Percentiles rank a stretch among this genome's conserved stretches.
Conservation (phyloP, 352 stramenopile species). For the Pythium rhizo-oryzae region DNA sequence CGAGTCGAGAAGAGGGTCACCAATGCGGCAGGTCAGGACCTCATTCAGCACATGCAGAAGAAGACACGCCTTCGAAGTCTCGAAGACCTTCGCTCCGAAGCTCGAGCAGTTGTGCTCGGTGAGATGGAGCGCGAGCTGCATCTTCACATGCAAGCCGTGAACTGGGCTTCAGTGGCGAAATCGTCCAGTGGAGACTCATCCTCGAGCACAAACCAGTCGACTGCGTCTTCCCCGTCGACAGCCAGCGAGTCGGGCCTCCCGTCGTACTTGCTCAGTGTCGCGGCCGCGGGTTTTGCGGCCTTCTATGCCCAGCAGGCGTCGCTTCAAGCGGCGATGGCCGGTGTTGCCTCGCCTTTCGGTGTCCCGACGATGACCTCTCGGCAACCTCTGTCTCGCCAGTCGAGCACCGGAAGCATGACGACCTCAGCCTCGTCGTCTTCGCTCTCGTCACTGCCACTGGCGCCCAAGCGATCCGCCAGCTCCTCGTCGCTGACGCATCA, state of each 20-base stretch:
- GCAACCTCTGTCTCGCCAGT: slow-evolving; percentile 26
- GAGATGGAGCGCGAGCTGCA: slow-evolving; percentile 80
- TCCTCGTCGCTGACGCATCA: slow-evolving; percentile 15
- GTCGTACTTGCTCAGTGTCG: slow-evolving; percentile 63
- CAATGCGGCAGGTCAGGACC: slow-evolving; percentile 63
- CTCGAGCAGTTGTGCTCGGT: slow-evolving; percentile 56
- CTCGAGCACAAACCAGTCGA: neutral
- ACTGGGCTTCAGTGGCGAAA: slow-evolving; percentile 50
- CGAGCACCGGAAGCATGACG: slow-evolving; percentile 17
- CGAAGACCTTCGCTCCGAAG: slow-evolving; percentile 69
- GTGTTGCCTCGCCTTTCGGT: slow-evolving; percentile 10
- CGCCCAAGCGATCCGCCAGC: slow-evolving; percentile 15
- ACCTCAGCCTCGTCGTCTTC: slow-evolving; percentile 19
- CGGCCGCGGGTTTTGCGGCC: slow-evolving; percentile 53
- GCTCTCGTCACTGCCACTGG: slow-evolving; percentile 10
- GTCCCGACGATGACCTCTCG: slow-evolving; percentile 3
- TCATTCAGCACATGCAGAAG: slow-evolving; percentile 86
- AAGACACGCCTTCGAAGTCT: slow-evolving; percentile 76
- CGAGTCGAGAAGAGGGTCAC: slow-evolving; percentile 82
- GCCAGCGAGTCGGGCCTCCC: slow-evolving; percentile 35
- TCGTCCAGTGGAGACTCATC: slow-evolving; percentile 10
- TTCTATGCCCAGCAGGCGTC: slow-evolving; percentile 61
- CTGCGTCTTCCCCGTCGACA: neutral
- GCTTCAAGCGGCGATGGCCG: slow-evolving; percentile 34
- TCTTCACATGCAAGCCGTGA: slow-evolving; percentile 71